Evolutionary conservation across 768 basidiomycete genomes (phyloP).

Genomic region (Collybia mongolica): DNA sequence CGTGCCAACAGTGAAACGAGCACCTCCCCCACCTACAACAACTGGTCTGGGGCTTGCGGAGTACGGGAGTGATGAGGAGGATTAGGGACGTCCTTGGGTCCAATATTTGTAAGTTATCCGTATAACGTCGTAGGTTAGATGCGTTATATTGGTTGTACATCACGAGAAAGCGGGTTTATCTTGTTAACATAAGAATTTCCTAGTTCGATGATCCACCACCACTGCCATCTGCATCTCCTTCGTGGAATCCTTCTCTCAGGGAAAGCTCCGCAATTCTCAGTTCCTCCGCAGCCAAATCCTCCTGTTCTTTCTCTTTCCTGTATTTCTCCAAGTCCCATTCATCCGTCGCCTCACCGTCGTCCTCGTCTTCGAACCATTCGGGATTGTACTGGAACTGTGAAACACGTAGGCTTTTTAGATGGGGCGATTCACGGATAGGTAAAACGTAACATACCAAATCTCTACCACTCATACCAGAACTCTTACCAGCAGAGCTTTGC

Average conservation of each 20-base stretch:
- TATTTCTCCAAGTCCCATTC: constrained; percentile 64
- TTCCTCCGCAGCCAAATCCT: constrained; percentile 54
- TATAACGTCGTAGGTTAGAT: neutral
- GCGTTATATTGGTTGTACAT: constrained; percentile 14
- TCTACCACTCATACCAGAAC: constrained; percentile 89
- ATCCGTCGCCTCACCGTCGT: constrained; percentile 47
- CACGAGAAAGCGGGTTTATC: neutral
- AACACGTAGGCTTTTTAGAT: constrained; percentile 6
- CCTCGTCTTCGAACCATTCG: constrained; percentile 87
- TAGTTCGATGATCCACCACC: constrained; percentile 20
- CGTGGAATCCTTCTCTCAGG: constrained; percentile 28
- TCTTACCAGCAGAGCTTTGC: constrained; percentile 86
- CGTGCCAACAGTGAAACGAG: constrained; percentile 22
- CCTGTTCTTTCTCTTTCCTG: constrained; percentile 60
- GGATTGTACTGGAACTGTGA: constrained; percentile 91
- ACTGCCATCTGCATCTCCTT: constrained; percentile 28
- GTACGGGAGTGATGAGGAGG: constrained; percentile 77
- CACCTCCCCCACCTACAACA: constrained; percentile 30
- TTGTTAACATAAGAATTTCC: neutral
- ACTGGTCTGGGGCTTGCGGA: constrained; percentile 63
- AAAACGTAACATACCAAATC: constrained; percentile 67
- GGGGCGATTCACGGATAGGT: constrained; percentile 2
- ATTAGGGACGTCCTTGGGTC: constrained; percentile 17
- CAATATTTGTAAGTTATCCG: constrained; percentile 4
- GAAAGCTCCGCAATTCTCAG: constrained; percentile 47